phyloP scores from a whole-genome alignment of 805 yeast genomes.

The Helenozyma baotianmanensis region DNA sequence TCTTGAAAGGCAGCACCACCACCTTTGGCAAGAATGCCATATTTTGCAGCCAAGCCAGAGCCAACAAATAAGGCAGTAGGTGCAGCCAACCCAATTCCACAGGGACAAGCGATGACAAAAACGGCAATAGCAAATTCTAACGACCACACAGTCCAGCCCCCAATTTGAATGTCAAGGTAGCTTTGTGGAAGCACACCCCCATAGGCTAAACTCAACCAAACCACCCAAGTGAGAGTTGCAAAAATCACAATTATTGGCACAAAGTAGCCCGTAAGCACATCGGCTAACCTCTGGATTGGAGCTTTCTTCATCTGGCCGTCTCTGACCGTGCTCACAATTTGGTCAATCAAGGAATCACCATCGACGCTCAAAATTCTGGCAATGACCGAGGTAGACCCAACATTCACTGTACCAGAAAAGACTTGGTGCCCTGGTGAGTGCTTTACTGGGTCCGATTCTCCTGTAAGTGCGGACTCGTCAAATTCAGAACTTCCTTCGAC shows the following conservation, averaged over 20 bases:
- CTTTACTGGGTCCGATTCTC: slow-evolving; percentile 56
- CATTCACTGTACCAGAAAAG: slow-evolving; percentile 68
- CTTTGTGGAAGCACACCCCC: slow-evolving; percentile 48
- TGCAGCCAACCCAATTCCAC: slow-evolving; percentile 82
- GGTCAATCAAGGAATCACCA: slow-evolving; percentile 64
- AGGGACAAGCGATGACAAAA: slow-evolving; percentile 80
- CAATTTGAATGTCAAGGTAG: slow-evolving; percentile 60
- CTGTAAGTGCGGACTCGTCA: slow-evolving; percentile 61
- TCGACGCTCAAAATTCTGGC: slow-evolving; percentile 56
- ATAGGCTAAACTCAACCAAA: slow-evolving; percentile 61
- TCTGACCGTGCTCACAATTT: slow-evolving; percentile 64
- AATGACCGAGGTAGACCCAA: slow-evolving; percentile 49
- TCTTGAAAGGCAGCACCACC: slow-evolving; percentile 84
- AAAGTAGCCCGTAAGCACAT: slow-evolving; percentile 61
- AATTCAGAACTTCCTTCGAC: slow-evolving; percentile 45
- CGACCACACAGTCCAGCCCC: slow-evolving; percentile 78
- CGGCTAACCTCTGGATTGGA: slow-evolving; percentile 70
- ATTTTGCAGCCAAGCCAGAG: slow-evolving; percentile 70
- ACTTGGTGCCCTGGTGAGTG: slow-evolving; percentile 60
- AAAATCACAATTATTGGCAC: slow-evolving; percentile 63
- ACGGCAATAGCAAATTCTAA: slow-evolving; percentile 74
- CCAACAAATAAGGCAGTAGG: slow-evolving; percentile 83
- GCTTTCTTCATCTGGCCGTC: slow-evolving; percentile 71
- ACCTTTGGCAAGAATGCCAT: slow-evolving; percentile 72
- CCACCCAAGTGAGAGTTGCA: slow-evolving; percentile 61